Conservation (phyloP, 2,329 filamentous ascomycete genomes). For the Fusarium sp. region DNA sequence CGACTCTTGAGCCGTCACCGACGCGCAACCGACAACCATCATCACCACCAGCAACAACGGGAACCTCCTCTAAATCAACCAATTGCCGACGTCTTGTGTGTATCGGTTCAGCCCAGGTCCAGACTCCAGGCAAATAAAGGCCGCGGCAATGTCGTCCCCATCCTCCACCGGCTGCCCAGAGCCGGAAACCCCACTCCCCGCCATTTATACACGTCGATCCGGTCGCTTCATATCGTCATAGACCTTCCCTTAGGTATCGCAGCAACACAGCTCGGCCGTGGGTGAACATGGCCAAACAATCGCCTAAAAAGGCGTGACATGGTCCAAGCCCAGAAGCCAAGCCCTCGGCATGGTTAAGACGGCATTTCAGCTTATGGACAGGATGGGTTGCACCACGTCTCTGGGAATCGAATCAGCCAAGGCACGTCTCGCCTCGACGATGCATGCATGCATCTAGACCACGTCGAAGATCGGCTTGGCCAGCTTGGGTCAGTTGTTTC, state of each 20-base stretch:
- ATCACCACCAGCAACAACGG: conserved; percentile 13
- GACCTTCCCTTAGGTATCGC: conserved; percentile 26
- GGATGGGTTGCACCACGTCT: background rate
- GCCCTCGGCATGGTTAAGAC: conserved; percentile 27
- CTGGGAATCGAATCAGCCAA: conserved; percentile 7
- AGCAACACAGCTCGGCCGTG: background rate
- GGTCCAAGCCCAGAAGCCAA: conserved; percentile 32
- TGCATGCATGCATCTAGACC: conserved; percentile 18
- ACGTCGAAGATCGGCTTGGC: conserved; percentile 22
- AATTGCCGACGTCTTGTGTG: conserved; percentile 3
- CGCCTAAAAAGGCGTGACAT: conserved; percentile 10
- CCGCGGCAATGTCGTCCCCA: background rate
- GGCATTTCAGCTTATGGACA: conserved; percentile 21
- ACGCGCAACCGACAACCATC: conserved; percentile 35
- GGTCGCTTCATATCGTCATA: conserved; percentile 34
- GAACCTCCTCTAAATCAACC: conserved; percentile 4
- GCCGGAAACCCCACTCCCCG: conserved; percentile 22
- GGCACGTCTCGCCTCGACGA: conserved; percentile 4
- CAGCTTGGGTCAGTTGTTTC: conserved; percentile 2
- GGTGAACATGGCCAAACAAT: conserved; percentile 14
- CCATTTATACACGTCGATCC: conserved; percentile 21
- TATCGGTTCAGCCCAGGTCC: conserved; percentile 1
- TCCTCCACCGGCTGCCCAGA: conserved; percentile 1
- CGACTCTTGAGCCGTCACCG: conserved; percentile 5
- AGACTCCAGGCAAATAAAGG: background rate